Evolutionary conservation across 768 basidiomycete species (phyloP).

Genomic region (Tephrocybe sp.): DNA sequence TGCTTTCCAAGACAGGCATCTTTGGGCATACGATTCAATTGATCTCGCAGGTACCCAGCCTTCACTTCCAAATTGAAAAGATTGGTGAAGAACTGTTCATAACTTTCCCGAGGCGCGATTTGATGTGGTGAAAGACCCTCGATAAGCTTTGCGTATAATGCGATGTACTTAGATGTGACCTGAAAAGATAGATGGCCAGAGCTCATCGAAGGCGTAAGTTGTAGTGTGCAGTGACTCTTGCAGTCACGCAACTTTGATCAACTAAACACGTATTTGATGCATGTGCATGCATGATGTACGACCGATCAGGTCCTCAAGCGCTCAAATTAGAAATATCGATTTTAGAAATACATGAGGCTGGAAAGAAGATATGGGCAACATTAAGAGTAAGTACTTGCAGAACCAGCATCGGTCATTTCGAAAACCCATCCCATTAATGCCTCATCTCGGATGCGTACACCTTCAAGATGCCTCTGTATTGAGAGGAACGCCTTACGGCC

Average conservation of each 20-base stretch:
- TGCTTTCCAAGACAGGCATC: conserved; percentile 45
- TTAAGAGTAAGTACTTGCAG: conserved; percentile 17
- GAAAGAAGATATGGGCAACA: too few species aligned
- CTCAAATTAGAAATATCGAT: too few species aligned
- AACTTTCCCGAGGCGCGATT: conserved; percentile 41
- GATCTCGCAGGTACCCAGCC: conserved; percentile 36
- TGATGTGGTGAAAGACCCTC: conserved; percentile 43
- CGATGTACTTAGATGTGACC: conserved; percentile 45
- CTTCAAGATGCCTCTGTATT: conserved; percentile 56
- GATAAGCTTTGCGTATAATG: conserved; percentile 46
- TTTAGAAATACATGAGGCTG: too few species aligned
- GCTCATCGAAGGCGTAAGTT: conserved; percentile 10
- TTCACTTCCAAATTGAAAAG: conserved; percentile 54
- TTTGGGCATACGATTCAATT: conserved; percentile 40
- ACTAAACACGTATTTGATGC: too few species aligned
- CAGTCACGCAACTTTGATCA: too few species aligned
- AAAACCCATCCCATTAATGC: conserved; percentile 54
- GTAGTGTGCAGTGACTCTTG: too few species aligned
- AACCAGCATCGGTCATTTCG: conserved; percentile 55
- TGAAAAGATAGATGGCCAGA: conserved; percentile 13
- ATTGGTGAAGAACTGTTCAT: conserved; percentile 48
- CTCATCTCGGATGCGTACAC: conserved; percentile 65
- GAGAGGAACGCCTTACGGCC: conserved; percentile 72
- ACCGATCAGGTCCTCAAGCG: too few species aligned
- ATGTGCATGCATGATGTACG: too few species aligned